phyloP scores from a whole-genome alignment of 2,329 filamentous ascomycete species.

The Penicillium aurantiogriseum region DNA sequence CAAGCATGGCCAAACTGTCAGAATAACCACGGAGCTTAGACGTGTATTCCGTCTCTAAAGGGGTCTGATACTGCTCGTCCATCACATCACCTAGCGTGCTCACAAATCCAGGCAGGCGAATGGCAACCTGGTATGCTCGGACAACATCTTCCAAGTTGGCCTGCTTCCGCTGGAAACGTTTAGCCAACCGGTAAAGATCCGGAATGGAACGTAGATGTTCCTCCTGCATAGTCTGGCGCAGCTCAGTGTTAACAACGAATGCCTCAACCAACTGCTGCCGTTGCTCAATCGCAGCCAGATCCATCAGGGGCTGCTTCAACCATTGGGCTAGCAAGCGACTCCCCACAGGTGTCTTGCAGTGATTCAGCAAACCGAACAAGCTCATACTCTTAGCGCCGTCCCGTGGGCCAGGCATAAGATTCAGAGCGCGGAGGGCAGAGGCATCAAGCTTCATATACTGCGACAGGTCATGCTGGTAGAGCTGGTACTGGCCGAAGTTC shows the following conservation, averaged over 20 bases:
- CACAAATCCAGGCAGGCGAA: constrained; percentile 85
- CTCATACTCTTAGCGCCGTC: constrained; percentile 99
- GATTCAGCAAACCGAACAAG: constrained; percentile 86
- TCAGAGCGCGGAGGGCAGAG: constrained; percentile 87
- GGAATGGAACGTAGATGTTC: constrained; percentile 90
- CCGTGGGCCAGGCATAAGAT: constrained; percentile 91
- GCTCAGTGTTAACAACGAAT: constrained; percentile 87
- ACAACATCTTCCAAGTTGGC: constrained; percentile 96
- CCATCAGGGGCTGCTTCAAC: constrained; percentile 98
- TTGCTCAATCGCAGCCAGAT: constrained; percentile 79
- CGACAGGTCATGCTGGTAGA: constrained; percentile 94
- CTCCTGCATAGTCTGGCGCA: constrained; percentile 95
- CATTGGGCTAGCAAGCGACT: constrained; percentile 89
- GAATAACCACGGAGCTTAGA: constrained; percentile 74
- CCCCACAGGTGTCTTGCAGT: constrained; percentile 95
- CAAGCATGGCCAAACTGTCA: constrained; percentile 77
- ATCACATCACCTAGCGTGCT: constrained; percentile 88
- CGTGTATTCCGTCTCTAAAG: constrained; percentile 84
- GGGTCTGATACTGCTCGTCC: constrained; percentile 88
- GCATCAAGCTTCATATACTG: constrained; percentile 99
- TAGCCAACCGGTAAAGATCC: constrained; percentile 88
- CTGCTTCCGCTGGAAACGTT: constrained; percentile 88
- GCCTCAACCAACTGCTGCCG: constrained; percentile 93
- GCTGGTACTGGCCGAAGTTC: constrained; percentile 95
- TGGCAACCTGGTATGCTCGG: constrained; percentile 88